Conservation (phyloP, 345 rosid species). For the Passiflora organensis region DNA sequence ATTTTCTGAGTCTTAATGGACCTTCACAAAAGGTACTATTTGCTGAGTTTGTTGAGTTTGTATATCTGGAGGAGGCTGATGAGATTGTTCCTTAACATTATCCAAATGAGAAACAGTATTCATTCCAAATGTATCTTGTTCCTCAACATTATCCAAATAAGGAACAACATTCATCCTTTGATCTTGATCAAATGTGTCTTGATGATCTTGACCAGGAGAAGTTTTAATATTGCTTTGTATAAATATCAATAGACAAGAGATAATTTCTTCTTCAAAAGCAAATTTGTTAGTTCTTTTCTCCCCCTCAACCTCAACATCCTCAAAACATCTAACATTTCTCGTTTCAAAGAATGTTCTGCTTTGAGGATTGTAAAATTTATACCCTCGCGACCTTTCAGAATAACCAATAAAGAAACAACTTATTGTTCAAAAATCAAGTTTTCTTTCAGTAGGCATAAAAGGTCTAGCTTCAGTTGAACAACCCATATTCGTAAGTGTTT, state of each 20-base stretch:
- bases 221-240: no score
- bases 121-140: no score
- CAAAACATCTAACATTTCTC: neutral
- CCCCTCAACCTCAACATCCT: conserved; percentile 6
- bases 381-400: neutral
- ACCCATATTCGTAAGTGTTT: neutral
- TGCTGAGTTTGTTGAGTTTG: conserved; percentile 1
- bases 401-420: neutral
- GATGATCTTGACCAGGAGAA: no score
- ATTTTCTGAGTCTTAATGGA: conserved; percentile 5
- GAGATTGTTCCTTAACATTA: neutral
- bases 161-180: no score
- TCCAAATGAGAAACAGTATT: neutral
- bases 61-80: neutral
- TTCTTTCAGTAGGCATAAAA: neutral
- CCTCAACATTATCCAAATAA: no score
- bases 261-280: neutral
- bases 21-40: neutral
- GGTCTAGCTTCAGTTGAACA: conserved; percentile 1
- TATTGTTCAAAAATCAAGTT: neutral
- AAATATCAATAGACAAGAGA: neutral
- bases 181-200: no score
- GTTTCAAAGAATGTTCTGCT: neutral
- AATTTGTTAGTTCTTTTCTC: neutral
- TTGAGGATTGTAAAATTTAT: neutral